Evolutionary conservation across 2,329 filamentous ascomycete species (phyloP), one percentile per base, ranked within the genome.

Genomic region (Ophiostoma himal-ulmi): DNA sequence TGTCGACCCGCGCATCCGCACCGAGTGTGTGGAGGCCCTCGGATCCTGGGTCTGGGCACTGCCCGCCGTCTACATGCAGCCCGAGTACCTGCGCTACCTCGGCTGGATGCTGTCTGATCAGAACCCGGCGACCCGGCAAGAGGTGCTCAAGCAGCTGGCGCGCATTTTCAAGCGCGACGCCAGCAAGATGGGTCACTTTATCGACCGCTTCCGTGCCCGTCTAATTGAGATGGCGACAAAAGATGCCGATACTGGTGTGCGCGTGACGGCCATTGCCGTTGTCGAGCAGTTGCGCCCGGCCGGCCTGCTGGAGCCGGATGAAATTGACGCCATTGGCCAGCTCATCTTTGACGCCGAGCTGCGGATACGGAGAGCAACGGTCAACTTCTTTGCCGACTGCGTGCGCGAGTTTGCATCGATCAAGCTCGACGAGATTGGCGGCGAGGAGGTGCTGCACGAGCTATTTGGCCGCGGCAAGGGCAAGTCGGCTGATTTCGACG

Each of bases 21-120:
- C 90, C 0, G 94, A 97, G 76, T 97, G 94, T 77, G 89, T 96
- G 34, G 88, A 91, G 73, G 92, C 93, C 17, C 84, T 99, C 10
- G 93, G 94, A 37, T 86, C 89, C 57, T 99, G 95, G 95, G 96
- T 98, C 75, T 86, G 89, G 77, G 87, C 87, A 13, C 88, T 97
- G 68, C 92, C 94, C 1, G 92, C 93, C 66, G 86, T 92, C 65
- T 99, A 97, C 80, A 92, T 97, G 78, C 92, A 97, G 74, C 93
- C 93, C 1, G 86, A 90, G 75, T 97, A 97, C 80, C 83, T 99
- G 68, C 89, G 95, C 72, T 99, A 99, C 76, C 84, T 99, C 6
- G 95, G 95, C 69, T 99, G 95, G 95, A 89, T 97, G 77, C 84
- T 99, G 39, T 97, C 94, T 5, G 95, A 99, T 77, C 85, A 89